A percentile compares a stretch with the other conserved stretches of the same genome.
phyloP scores from a whole-genome alignment of 2,329 filamentous ascomycete species.

The Capronia epimyces region DNA sequence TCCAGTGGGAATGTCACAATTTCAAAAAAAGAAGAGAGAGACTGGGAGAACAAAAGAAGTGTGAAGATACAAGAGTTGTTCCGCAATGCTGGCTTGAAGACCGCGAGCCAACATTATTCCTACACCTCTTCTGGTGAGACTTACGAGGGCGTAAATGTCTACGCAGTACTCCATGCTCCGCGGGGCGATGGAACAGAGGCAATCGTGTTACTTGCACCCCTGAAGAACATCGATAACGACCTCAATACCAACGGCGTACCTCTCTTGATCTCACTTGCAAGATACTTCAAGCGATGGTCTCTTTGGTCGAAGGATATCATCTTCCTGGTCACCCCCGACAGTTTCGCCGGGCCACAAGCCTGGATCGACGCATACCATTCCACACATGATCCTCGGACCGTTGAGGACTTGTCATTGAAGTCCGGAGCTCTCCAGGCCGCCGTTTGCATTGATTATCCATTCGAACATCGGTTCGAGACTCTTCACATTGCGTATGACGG shows the following conservation, averaged over 20 bases:
- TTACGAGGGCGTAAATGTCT: conserved; percentile 80
- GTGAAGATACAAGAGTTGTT: conserved; percentile 71
- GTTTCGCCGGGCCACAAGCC: conserved; percentile 81
- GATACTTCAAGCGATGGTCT: conserved; percentile 97
- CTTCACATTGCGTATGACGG: conserved; percentile 93
- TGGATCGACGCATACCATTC: conserved; percentile 99
- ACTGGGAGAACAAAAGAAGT: conserved; percentile 29
- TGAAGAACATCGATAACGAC: conserved; percentile 72
- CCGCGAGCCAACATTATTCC: conserved; percentile 79
- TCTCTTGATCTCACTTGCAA: conserved; percentile 75
- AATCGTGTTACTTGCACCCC: conserved; percentile 84
- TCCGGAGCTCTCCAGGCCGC: conserved; percentile 89
- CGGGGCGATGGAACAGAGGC: conserved; percentile 95
- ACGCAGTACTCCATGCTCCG: conserved; percentile 87
- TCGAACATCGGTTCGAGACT: conserved; percentile 75
- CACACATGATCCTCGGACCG: conserved; percentile 64
- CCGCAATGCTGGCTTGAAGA: conserved; percentile 73
- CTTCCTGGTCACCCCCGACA: conserved; percentile 81
- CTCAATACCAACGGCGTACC: conserved; percentile 84
- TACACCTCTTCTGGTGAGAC: conserved; percentile 72
- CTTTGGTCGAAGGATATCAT: conserved; percentile 99
- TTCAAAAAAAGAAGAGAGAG: conserved; percentile 24
- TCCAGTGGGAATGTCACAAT: conserved; percentile 41
- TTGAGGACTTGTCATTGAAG: conserved; percentile 78
- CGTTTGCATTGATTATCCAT: conserved; percentile 87